Evolutionary conservation across 139 green algal genomes (phyloP).

Genomic region (Micractinium sp.): DNA sequence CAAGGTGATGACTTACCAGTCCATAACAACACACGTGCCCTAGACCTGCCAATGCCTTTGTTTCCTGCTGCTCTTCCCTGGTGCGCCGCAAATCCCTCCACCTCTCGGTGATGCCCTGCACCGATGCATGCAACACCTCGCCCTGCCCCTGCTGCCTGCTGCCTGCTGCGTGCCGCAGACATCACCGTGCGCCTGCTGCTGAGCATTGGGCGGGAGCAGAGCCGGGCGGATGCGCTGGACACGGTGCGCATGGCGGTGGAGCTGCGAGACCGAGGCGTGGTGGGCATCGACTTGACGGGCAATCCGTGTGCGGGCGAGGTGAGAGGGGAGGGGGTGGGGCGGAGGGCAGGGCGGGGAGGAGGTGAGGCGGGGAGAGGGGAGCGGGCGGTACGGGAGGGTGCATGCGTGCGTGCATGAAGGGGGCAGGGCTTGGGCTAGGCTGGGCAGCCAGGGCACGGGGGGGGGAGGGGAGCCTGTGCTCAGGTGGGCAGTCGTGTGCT

Average conservation of each 20-base stretch:
- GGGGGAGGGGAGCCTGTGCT: no score
- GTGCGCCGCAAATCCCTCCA: background rate
- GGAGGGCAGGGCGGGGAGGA: background rate
- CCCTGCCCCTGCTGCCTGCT: background rate
- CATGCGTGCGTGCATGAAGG: no score
- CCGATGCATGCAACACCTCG: background rate
- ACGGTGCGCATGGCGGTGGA: constrained; percentile 70
- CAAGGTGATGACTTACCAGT: background rate
- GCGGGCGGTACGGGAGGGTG: no score
- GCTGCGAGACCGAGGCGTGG: constrained; percentile 45
- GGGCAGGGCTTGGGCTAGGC: no score
- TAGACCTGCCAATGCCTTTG: no score
- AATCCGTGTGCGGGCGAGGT: constrained; percentile 61
- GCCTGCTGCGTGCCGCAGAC: background rate
- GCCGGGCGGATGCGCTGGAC: constrained; percentile 51
- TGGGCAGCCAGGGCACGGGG: no score
- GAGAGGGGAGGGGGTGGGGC: background rate
- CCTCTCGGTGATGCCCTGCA: background rate
- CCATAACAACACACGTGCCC: no score
- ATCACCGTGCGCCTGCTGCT: constrained; percentile 76
- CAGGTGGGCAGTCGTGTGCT: no score
- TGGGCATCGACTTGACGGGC: constrained; percentile 79
- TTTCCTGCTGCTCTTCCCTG: background rate
- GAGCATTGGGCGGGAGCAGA: constrained; percentile 81
- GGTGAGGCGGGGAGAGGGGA: background rate